Evolutionary conservation across 768 basidiomycete genomes (phyloP).

Genomic region (Termitomyces sp.): DNA sequence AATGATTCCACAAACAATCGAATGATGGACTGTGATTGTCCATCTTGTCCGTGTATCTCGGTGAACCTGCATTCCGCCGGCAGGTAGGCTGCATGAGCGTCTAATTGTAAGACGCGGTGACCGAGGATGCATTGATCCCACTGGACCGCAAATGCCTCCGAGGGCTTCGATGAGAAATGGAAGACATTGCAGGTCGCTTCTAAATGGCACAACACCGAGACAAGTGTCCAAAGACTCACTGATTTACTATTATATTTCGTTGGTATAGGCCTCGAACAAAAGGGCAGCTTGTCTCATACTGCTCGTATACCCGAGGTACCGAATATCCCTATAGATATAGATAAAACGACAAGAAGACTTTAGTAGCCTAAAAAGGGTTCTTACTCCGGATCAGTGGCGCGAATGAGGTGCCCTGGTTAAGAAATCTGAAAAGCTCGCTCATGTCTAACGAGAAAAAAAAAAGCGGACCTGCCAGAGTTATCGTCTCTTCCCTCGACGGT

Average conservation of each 20-base stretch:
- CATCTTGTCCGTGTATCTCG: constrained; percentile 8
- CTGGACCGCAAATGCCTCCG: constrained; percentile 5
- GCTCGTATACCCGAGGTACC: constrained; percentile 1
- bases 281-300: not conserved
- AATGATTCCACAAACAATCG: not conserved
- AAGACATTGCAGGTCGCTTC: not conserved
- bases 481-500: not conserved
- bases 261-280: not conserved
- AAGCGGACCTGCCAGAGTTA: not conserved
- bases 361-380: not conserved
- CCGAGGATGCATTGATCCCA: constrained; percentile 13
- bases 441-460: not conserved
- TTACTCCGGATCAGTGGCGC: constrained; percentile 10
- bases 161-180: constrained; percentile 10
- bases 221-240: not conserved
- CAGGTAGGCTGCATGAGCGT: constrained; percentile 6
- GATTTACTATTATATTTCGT: not conserved
- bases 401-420: not conserved
- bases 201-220: not conserved
- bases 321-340: not conserved
- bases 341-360: not conserved
- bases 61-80: constrained; percentile 5
- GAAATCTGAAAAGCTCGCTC: not conserved
- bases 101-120: constrained; percentile 8
- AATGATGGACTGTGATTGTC: not conserved